These are phyloP conservation scores for Lithospermum erythrorhizon DNA, from an alignment of 257 asterid species.

Conservation along the genomic window DNA sequence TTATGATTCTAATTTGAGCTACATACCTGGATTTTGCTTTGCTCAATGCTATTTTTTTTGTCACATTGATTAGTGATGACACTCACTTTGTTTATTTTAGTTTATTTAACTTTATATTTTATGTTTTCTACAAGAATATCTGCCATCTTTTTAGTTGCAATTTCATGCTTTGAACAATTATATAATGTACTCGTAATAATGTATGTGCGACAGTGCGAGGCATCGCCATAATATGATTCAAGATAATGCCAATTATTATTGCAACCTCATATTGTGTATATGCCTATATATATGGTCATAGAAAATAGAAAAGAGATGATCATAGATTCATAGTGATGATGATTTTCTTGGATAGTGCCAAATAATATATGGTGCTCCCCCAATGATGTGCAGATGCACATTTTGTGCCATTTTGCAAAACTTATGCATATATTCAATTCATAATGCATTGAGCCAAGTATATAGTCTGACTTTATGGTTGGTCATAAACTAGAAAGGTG, in stretches of 20 bases:
- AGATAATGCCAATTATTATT: too few relatives aligned
- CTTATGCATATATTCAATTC: background rate
- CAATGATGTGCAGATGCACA: constrained; percentile 17
- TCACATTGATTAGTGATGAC: background rate
- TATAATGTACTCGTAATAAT: too few relatives aligned
- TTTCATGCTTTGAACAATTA: background rate
- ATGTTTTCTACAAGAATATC: too few relatives aligned
- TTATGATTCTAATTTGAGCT: background rate
- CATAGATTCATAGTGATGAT: background rate
- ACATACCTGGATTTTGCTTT: background rate
- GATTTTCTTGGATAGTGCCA: background rate
- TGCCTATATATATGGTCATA: too few relatives aligned
- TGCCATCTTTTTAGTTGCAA: too few relatives aligned
- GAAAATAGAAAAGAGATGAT: too few relatives aligned
- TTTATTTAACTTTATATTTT: too few relatives aligned
- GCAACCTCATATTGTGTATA: too few relatives aligned
- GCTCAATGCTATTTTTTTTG: background rate
- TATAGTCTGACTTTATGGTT: constrained; percentile 19
- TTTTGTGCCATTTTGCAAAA: constrained; percentile 1
- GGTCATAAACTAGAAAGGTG: constrained; percentile 9
- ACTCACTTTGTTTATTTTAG: too few relatives aligned
- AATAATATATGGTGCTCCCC: background rate
- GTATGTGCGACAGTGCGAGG: too few relatives aligned
- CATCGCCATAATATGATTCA: too few relatives aligned
- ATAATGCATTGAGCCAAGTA: constrained; percentile 10